Evolutionary conservation across 164 flowering plant genomes (phyloP).

Genomic region (Nymphaea thermarum): DNA sequence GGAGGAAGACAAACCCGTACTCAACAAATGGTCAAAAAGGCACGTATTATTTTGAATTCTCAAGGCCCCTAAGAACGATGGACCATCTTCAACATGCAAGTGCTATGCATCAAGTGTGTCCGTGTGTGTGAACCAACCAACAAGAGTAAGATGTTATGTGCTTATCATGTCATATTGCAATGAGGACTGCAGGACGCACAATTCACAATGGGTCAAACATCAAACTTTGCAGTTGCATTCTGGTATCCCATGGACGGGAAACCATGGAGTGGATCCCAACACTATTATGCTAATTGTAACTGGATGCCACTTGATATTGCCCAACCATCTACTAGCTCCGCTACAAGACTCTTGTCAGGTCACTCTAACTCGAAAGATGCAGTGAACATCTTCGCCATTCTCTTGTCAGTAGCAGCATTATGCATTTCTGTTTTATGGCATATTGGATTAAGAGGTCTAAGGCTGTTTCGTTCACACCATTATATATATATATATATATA

Average conservation of each 20-base stretch:
- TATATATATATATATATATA: too few relatives aligned
- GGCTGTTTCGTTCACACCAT: conserved; percentile 39
- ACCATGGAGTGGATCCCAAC: conserved; percentile 90
- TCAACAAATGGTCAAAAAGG: conserved; percentile 54
- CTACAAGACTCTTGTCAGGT: conserved; percentile 11
- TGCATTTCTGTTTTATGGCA: conserved; percentile 49
- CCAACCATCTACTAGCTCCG: conserved; percentile 12
- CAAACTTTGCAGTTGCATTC: conserved; percentile 75
- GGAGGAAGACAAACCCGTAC: conserved; percentile 86
- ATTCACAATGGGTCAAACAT: conserved; percentile 57
- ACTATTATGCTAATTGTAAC: conserved; percentile 71
- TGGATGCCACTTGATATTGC: conserved; percentile 64
- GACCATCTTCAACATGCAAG: conserved; percentile 94
- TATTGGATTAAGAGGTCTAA: conserved; percentile 33
- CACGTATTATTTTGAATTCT: conserved; percentile 78
- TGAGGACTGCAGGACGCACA: conserved; percentile 71
- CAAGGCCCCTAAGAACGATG: conserved; percentile 91
- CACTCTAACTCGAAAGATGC: conserved; percentile 31
- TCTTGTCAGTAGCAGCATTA: conserved; percentile 56
- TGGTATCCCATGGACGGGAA: conserved; percentile 84
- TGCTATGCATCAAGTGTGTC: not conserved
- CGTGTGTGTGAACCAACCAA: not conserved
- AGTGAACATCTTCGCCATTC: conserved; percentile 56
- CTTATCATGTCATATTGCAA: not conserved
- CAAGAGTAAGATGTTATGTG: not conserved